These are phyloP conservation scores for Cyclocybe aegerita DNA, from an alignment of 768 basidiomycete species.

Conservation along the genomic window DNA sequence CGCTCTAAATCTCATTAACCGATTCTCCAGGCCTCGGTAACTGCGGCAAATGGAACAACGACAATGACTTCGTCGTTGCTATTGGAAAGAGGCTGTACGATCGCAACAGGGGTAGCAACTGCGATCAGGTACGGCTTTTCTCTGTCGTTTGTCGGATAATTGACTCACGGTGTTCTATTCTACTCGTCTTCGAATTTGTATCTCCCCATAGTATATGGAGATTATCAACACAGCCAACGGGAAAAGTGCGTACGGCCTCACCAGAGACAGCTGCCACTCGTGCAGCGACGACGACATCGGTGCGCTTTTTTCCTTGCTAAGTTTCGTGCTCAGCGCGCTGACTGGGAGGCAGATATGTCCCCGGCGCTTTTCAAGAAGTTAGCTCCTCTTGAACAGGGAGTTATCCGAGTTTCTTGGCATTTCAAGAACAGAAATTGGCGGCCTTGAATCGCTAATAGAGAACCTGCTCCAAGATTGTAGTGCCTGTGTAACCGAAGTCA, in stretches of 20 bases:
- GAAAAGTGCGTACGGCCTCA: slow-evolving; percentile 45
- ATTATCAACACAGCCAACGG: slow-evolving; percentile 61
- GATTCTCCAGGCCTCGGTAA: slow-evolving; percentile 46
- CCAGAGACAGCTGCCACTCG: slow-evolving; percentile 57
- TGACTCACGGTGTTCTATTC: not conserved
- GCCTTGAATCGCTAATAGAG: slow-evolving; percentile 1
- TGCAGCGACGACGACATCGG: slow-evolving; percentile 58
- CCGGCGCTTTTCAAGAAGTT: slow-evolving; percentile 57
- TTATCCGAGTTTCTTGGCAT: slow-evolving; percentile 57
- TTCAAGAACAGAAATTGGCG: slow-evolving; percentile 40
- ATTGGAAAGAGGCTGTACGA: slow-evolving; percentile 56
- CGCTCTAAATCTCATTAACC: no score
- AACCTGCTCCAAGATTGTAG: no score
- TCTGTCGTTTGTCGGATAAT: slow-evolving; percentile 2
- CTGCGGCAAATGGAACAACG: slow-evolving; percentile 53
- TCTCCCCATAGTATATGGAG: slow-evolving; percentile 46
- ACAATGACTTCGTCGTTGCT: slow-evolving; percentile 60
- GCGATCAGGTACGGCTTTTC: slow-evolving; percentile 49
- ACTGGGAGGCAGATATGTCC: slow-evolving; percentile 56
- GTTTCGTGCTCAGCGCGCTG: not conserved
- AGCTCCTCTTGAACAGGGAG: slow-evolving; percentile 45
- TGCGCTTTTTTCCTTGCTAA: slow-evolving; percentile 26
- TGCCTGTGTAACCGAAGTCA: no score
- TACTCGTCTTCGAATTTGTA: slow-evolving; percentile 6
- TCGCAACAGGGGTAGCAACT: slow-evolving; percentile 49